phyloP scores from a whole-genome alignment of 768 basidiomycete species.

The Exidia glandulosa region DNA sequence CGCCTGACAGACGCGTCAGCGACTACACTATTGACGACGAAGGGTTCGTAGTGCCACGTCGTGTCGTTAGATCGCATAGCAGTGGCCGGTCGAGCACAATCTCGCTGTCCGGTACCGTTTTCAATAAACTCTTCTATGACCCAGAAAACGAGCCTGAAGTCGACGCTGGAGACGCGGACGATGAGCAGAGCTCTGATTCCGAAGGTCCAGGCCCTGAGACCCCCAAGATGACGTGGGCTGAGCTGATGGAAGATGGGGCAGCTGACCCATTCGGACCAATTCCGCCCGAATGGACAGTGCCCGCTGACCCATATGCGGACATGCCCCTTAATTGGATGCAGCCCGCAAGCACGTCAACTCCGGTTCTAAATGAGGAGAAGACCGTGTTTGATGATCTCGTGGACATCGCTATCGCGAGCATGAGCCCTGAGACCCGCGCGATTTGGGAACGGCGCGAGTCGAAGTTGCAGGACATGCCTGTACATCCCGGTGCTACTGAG shows the following conservation, averaged over 20 bases:
- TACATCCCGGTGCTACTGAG: neutral
- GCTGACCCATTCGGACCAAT: neutral
- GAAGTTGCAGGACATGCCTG: neutral
- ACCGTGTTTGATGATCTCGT: neutral
- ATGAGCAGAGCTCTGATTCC: no score
- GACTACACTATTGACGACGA: neutral
- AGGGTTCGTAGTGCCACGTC: neutral
- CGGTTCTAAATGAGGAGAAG: neutral
- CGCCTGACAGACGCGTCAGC: no score
- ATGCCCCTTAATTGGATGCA: neutral
- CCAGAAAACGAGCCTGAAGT: no score
- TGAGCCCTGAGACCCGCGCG: neutral
- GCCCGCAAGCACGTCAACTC: neutral
- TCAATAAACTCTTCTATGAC: neutral
- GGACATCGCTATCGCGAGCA: neutral
- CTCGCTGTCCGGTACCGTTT: neutral
- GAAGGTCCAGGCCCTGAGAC: no score
- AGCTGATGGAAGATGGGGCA: neutral
- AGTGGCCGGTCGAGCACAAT: neutral
- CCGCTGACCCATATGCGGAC: neutral
- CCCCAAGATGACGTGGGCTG: no score
- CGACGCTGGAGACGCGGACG: no score
- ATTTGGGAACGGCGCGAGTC: neutral
- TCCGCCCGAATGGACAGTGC: neutral
- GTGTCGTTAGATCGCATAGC: neutral